Conservation (phyloP, 2,329 filamentous ascomycete species). For the Botrytis byssoidea region DNA sequence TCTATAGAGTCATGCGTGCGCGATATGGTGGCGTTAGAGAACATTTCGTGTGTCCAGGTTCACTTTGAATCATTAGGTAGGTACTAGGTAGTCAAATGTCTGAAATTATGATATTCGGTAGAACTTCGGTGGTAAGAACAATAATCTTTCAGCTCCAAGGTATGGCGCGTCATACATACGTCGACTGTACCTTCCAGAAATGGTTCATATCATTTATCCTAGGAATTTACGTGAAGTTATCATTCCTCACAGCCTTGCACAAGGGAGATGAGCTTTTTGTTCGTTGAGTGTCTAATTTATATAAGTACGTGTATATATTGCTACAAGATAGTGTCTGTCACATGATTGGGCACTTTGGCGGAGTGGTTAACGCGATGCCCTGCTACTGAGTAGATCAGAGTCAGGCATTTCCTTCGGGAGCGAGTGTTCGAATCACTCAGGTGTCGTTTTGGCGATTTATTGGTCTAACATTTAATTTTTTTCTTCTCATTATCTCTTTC, state of each 20-base stretch:
- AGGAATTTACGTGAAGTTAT: background rate
- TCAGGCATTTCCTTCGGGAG: slow-evolving; percentile 17
- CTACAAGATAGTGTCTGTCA: no score
- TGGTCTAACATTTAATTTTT: background rate
- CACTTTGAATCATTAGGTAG: background rate
- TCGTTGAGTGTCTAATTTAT: no score
- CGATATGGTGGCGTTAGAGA: background rate
- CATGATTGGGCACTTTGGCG: slow-evolving; percentile 15
- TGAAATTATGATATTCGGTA: background rate
- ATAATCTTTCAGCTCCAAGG: background rate
- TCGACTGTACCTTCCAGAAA: background rate
- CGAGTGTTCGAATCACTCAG: slow-evolving; percentile 17
- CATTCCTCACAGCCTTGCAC: background rate
- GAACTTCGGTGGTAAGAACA: background rate
- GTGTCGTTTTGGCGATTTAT: background rate
- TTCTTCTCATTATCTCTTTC: background rate
- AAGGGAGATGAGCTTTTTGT: background rate
- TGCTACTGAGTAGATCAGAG: background rate
- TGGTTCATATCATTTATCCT: background rate
- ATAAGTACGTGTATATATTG: no score
- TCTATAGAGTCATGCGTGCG: background rate
- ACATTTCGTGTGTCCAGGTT: background rate
- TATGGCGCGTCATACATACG: background rate
- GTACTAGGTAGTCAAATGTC: background rate
- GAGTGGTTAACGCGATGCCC: slow-evolving; percentile 18